A percentile compares a stretch with the other conserved stretches of the same genome.
Conservation (phyloP, 257 asterid genomes). For the Fraxinus pennsylvanica region DNA sequence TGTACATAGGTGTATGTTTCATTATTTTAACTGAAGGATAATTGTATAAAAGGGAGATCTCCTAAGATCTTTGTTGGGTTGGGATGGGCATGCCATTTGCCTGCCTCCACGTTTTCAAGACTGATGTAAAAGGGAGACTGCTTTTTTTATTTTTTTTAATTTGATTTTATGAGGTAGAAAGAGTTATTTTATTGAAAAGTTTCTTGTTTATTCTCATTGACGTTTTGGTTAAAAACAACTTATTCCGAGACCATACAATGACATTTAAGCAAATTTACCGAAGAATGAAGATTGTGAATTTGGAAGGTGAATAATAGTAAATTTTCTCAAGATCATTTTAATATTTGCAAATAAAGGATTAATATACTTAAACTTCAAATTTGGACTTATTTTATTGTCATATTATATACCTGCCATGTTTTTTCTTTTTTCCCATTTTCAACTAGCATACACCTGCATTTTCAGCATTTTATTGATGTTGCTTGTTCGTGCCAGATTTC, state of each 20-base stretch:
- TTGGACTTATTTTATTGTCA: background rate
- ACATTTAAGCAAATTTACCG: background rate
- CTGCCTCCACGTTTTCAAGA: no score
- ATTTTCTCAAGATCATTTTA: background rate
- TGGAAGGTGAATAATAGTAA: no score
- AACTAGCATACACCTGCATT: background rate
- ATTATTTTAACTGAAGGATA: no score
- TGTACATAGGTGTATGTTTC: background rate
- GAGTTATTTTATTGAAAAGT: background rate
- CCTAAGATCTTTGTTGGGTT: background rate
- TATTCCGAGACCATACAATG: background rate
- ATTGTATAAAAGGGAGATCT: background rate
- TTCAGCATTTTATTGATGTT: background rate
- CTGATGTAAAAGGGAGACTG: background rate
- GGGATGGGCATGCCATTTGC: background rate
- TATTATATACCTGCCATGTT: background rate
- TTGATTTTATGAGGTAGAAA: background rate
- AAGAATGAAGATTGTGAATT: background rate
- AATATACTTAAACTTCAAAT: background rate
- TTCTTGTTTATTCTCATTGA: background rate
- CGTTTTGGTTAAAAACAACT: background rate
- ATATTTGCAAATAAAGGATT: background rate
- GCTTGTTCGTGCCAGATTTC: slow-evolving; percentile 15
- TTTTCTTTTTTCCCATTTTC: background rate
- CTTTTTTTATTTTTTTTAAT: background rate